phyloP scores from a whole-genome alignment of 495 filamentous ascomycete genomes.

The Aspergillus campestris region DNA sequence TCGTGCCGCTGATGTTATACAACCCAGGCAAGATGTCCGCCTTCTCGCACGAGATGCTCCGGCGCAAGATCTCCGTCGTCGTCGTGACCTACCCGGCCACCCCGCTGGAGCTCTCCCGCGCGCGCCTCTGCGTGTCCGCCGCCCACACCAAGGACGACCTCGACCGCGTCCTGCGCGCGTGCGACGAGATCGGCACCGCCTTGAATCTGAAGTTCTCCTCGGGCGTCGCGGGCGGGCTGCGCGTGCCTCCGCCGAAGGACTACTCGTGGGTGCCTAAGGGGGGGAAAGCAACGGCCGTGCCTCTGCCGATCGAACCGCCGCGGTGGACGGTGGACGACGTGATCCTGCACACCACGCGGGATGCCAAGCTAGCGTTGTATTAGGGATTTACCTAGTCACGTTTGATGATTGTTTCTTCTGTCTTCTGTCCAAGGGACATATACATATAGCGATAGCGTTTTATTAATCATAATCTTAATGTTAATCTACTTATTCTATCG shows the following conservation, averaged over 20 bases:
- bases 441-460: too few relatives aligned
- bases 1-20: constrained; percentile 80
- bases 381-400: neutral
- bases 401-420: too few relatives aligned
- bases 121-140: constrained; percentile 77
- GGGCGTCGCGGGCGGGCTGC: constrained; percentile 69
- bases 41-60: constrained; percentile 88
- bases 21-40: constrained; percentile 87
- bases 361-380: constrained; percentile 29
- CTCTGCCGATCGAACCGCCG: constrained; percentile 15
- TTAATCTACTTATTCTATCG: too few relatives aligned
- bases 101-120: constrained; percentile 76
- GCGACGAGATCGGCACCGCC: constrained; percentile 74
- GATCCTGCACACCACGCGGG: constrained; percentile 22
- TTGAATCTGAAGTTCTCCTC: constrained; percentile 83
- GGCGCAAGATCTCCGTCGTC: constrained; percentile 87
- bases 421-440: too few relatives aligned
- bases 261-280: constrained; percentile 15
- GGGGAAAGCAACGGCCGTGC: neutral
- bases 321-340: constrained; percentile 28
- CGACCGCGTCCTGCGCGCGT: constrained; percentile 71
- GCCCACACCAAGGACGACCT: constrained; percentile 91
- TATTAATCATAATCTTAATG: too few relatives aligned
- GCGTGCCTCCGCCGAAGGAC: constrained; percentile 51
- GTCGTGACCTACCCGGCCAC: constrained; percentile 90